phyloP scores from a whole-genome alignment of 2,329 filamentous ascomycete genomes.

The Arthrobotrys megalospora region DNA sequence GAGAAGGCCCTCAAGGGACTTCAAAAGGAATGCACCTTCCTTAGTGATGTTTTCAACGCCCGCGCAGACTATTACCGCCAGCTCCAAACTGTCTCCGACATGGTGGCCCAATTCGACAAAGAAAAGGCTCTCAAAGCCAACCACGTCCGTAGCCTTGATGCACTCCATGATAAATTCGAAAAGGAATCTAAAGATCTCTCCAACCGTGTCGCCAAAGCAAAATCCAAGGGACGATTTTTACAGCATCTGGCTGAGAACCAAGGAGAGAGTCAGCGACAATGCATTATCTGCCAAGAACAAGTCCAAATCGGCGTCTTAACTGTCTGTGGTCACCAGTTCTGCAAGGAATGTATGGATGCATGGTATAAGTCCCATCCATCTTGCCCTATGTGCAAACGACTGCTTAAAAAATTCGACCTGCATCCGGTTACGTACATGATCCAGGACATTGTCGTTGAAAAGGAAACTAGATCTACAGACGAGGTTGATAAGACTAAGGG shows the following conservation, averaged over 20 bases:
- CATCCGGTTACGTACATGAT: constrained; percentile 89
- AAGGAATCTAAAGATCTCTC: constrained; percentile 31
- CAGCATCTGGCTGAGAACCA: constrained; percentile 72
- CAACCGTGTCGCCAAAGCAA: constrained; percentile 29
- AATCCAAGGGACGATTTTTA: constrained; percentile 81
- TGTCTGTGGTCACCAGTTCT: constrained; percentile 91
- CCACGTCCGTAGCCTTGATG: constrained; percentile 73
- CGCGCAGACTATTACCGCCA: constrained; percentile 92
- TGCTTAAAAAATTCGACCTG: constrained; percentile 77
- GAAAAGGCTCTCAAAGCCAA: constrained; percentile 73
- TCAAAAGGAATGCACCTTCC: constrained; percentile 47
- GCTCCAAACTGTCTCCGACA: constrained; percentile 90
- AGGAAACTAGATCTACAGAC: constrained; percentile 69
- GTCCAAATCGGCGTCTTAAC: constrained; percentile 88
- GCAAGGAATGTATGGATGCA: constrained; percentile 84
- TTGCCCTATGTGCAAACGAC: constrained; percentile 87
- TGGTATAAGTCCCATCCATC: constrained; percentile 83
- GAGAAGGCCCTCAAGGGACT: constrained; percentile 71
- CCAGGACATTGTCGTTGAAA: constrained; percentile 78
- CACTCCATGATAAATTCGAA: constrained; percentile 30
- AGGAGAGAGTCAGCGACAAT: constrained; percentile 78
- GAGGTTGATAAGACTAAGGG: background rate
- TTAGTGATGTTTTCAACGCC: constrained; percentile 79
- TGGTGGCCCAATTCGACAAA: constrained; percentile 77
- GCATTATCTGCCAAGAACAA: constrained; percentile 83